Base-by-base conservation (phyloP, 139 green algal species). In the Chlorella ohadii region DNA sequence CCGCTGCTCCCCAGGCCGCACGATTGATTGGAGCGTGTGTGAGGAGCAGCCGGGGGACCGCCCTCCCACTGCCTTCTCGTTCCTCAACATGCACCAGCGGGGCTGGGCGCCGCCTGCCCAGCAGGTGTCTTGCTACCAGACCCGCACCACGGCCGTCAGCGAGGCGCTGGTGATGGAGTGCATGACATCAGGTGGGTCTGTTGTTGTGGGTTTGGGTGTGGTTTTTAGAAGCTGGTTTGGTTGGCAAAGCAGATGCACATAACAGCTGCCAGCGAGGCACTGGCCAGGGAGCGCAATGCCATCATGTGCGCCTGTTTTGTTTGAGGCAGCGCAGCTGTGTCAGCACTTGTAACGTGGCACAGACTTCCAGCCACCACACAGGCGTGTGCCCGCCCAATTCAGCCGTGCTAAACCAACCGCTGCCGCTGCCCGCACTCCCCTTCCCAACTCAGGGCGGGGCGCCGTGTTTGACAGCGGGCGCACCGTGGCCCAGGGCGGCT, bases 161-260 rank as follows among this genome's bases (percentile, higher is more conserved):
- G 89, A 94, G 73, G 73, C 51, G 23, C 79, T 84, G 65, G 88
- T 94, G 70, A 38, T n/a, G 4, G 75, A 81, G 13, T 87, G 79
- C 74, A 82, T 92, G 47, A 61, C 55, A 0, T 59, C 74, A 20
- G 88, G 90, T 64, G 31, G 56, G 80, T 3, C 33, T 51, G 34
- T 3, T 6, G 13, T 38, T 9, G 28, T 17, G 64, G 64, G 20
- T 2, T 70, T n/a, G n/a, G n/a, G n/a, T n/a, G n/a, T n/a, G n/a
- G n/a, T n/a, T n/a, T n/a, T n/a, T n/a, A n/a, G n/a, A n/a, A n/a
- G n/a, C n/a, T n/a, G n/a, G n/a, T n/a, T n/a, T n/a, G n/a, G n/a
- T n/a, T n/a, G n/a, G n/a, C n/a, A n/a, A n/a, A n/a, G n/a, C 77
- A 72, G 27, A 92, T 89, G 7, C 86, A 87, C 47, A 94, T 89